Base-by-base conservation (phyloP, 2,329 filamentous ascomycete genomes). In the Arthroderma sp. region DNA sequence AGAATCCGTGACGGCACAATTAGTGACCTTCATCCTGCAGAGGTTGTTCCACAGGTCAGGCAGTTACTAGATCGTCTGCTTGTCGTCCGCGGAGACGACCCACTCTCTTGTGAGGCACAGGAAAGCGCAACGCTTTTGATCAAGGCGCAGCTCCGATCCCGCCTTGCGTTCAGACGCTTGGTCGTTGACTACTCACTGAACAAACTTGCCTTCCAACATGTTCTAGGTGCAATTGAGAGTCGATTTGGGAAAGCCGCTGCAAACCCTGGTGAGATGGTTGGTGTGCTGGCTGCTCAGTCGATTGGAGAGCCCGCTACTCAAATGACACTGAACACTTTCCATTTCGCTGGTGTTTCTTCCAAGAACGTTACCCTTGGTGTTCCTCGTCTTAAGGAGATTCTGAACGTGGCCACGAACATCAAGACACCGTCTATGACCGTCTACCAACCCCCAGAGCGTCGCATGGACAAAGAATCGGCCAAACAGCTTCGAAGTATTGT, bases 331-430 rank as follows among this genome's bases (percentile, higher is more conserved):
- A 98, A 98, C 77, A 98, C 93, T 23, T 98, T 98, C 86, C 93
- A 98, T 79, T 98, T 98, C 73, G 91, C 93, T 73, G 93, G 93
- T 95, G 90, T 98, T 60, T 95, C 94, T 38, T 95, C 91, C 23
- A 98, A 98, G 85, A 98, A 98, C 79, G 91, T 98, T 57, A 98
- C 93, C 0, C 85, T 98, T 53, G 93, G 93, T 89, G 93, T 98
- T 44, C 93, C 93, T 44, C 91, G 93, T 84, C 82, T 98, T 54
- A 98, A 98, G 81, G 93, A 98, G 77, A 98, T 98, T 83, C 80
- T 98, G 58, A 98, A 98, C 71, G 84, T 98, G 59, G 93, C 94
- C 0, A 91, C 87, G 65, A 94, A 97, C 73, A 96, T 98, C 78
- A 98, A 97, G 79, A 98, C 93, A 0, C 93, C 93, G 1, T 91